Conservation (phyloP, 768 basidiomycete species). For the Suillus occidentalis region DNA sequence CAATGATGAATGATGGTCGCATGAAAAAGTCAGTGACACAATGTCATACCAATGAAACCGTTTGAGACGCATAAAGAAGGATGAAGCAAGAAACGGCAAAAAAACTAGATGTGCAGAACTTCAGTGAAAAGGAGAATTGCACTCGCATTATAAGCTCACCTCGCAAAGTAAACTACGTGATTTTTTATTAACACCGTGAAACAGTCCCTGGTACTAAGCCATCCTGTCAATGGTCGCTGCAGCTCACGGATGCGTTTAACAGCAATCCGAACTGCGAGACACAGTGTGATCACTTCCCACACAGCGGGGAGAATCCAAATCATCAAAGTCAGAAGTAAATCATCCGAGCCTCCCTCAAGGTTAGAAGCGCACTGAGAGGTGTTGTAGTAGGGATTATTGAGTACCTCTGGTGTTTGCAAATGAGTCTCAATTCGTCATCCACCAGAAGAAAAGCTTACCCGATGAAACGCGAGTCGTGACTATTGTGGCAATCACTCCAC, state of each 20-base stretch:
- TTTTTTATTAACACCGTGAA: background rate
- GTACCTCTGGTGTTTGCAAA: background rate
- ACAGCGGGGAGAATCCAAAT: background rate
- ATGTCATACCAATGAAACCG: background rate
- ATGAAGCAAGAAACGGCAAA: background rate
- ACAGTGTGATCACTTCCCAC: background rate
- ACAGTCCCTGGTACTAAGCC: background rate
- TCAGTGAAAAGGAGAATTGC: background rate
- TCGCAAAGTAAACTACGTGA: background rate
- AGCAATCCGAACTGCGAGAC: background rate
- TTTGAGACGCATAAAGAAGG: background rate
- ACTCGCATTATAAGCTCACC: background rate
- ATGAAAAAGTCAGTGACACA: background rate
- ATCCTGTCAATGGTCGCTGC: background rate
- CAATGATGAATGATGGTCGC: background rate
- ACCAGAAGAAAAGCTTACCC: background rate
- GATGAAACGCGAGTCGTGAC: background rate
- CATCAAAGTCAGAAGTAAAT: background rate
- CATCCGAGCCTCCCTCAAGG: background rate
- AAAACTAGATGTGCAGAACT: background rate
- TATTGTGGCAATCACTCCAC: background rate
- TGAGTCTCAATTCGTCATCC: background rate
- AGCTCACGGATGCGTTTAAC: background rate
- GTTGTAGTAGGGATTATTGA: background rate
- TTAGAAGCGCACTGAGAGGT: background rate